phyloP scores from a whole-genome alignment of 345 rosid species.

The Gossypium stocksii region DNA sequence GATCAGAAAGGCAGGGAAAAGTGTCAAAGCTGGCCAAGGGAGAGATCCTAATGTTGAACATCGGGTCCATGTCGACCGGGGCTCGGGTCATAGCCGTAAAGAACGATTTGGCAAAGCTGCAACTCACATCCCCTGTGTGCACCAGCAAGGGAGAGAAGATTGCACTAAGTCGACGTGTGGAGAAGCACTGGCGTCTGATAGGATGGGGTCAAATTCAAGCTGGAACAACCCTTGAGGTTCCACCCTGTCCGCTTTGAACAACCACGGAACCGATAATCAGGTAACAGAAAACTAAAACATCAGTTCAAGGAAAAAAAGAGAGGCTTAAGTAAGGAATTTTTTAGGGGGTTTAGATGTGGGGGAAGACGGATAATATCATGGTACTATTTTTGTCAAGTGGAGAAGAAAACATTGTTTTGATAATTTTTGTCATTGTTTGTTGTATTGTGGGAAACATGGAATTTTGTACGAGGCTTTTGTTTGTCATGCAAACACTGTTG shows the following conservation, averaged over 20 bases:
- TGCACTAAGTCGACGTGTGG: constrained; percentile 75
- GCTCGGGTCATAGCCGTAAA: constrained; percentile 84
- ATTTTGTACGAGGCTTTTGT: too few relatives aligned
- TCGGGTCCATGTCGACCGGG: constrained; percentile 93
- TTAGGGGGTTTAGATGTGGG: not conserved
- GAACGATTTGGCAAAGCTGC: constrained; percentile 22
- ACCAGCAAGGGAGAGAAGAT: constrained; percentile 89
- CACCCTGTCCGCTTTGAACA: constrained; percentile 48
- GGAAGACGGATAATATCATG: constrained; percentile 36
- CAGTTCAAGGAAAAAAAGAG: not conserved
- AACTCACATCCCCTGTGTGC: constrained; percentile 75
- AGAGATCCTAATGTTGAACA: constrained; percentile 93
- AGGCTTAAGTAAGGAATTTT: not conserved
- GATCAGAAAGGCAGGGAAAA: constrained; percentile 87
- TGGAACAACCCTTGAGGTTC: constrained; percentile 66
- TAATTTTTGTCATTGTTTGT: not conserved
- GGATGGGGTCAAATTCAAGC: constrained; percentile 99
- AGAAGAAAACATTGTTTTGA: constrained; percentile 37
- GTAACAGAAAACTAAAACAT: not conserved
- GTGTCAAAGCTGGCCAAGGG: constrained; percentile 83
- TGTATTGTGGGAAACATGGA: too few relatives aligned
- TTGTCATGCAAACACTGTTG: too few relatives aligned
- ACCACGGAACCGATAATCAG: not conserved
- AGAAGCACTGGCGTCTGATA: constrained; percentile 94
- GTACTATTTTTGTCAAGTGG: constrained; percentile 48